phyloP scores from a whole-genome alignment of 768 basidiomycete genomes.

The Tylopilus sp. region DNA sequence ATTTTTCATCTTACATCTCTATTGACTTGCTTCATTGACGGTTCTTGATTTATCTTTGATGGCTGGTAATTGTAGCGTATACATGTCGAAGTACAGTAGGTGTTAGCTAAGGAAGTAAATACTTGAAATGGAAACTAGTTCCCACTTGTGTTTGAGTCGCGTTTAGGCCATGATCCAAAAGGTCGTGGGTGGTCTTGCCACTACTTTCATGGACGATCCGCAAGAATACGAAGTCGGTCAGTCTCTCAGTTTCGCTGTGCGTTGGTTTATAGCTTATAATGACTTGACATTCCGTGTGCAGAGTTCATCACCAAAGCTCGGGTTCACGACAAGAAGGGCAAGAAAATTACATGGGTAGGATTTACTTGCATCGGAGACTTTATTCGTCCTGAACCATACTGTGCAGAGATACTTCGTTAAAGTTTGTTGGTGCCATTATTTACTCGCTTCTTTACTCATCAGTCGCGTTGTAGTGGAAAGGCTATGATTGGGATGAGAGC shows the following conservation, averaged over 20 bases:
- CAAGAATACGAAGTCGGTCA: conserved; percentile 69
- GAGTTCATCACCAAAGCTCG: conserved; percentile 54
- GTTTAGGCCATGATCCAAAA: background rate
- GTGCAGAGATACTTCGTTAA: conserved; percentile 55
- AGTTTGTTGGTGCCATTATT: conserved; percentile 34
- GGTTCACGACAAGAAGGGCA: conserved; percentile 43
- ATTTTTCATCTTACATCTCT: conserved; percentile 1
- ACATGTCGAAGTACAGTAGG: background rate
- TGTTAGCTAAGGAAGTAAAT: background rate
- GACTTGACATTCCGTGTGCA: conserved; percentile 22
- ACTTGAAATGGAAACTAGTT: conserved; percentile 18
- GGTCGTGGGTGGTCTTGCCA: conserved; percentile 7
- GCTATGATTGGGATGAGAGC: conserved; percentile 49
- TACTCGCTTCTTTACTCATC: conserved; percentile 1
- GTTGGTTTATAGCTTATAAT: background rate
- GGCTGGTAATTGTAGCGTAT: conserved; percentile 12
- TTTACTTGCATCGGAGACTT: conserved; percentile 2
- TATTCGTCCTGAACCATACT: conserved; percentile 14
- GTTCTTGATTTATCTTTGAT: background rate
- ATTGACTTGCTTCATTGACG: background rate
- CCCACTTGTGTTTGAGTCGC: conserved; percentile 3
- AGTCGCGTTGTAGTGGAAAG: conserved; percentile 51
- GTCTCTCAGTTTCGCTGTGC: conserved; percentile 20
- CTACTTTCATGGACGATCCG: conserved; percentile 33
- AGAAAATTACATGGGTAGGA: conserved; percentile 50